Evolutionary conservation across 2,329 filamentous ascomycete species (phyloP), one percentile per base, ranked within the genome.

Genomic region (Fusarium pseudonygamai): DNA sequence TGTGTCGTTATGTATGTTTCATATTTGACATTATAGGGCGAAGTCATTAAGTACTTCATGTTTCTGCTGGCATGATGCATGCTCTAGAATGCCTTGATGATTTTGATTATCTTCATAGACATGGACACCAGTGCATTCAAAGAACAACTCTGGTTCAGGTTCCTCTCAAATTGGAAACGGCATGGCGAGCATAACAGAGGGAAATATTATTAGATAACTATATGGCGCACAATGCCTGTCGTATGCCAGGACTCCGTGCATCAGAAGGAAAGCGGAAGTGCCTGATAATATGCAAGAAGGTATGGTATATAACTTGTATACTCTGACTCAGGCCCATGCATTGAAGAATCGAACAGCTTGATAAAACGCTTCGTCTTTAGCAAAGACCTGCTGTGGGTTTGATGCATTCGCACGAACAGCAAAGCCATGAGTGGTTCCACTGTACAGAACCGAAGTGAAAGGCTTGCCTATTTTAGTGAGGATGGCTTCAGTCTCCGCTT

Each of bases 331-430:
- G 16, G 36, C 26, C 82, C 83, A 86, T 3, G 89, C 85, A 59
- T 91, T 86, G 78, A 95, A 94, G 91, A 92, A 95, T 65, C 85
- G 82, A 52, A 93, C 87, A 22, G 92, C 92, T 84, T 95, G 92
- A 74, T 88, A 84, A 80, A 94, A 94, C 3, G 93, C 92, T 78
- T 89, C 87, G 81, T 94, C 92, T 84, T 94, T 94, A 15, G 89
- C 92, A 79, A 89, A 94, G 81, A 88, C 90, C 77, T 88, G 83
- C 74, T 81, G 74, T 3, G 84, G 82, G 60, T 86, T 82, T 7
- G 83, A 83, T 24, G 86, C 60, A 76, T 95, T 90, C 4, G 84
- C 88, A 43, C 92, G 86, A 14, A 93, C 90, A 15, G 89, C 91
- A 77, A 95, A 95, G 0, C 93, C 93, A 79, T 95, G 93, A 64